A percentile compares a stretch with the other conserved stretches of the same genome.
Conservation (phyloP, 1,139 yeast species). For the Komagataea norvegica region DNA sequence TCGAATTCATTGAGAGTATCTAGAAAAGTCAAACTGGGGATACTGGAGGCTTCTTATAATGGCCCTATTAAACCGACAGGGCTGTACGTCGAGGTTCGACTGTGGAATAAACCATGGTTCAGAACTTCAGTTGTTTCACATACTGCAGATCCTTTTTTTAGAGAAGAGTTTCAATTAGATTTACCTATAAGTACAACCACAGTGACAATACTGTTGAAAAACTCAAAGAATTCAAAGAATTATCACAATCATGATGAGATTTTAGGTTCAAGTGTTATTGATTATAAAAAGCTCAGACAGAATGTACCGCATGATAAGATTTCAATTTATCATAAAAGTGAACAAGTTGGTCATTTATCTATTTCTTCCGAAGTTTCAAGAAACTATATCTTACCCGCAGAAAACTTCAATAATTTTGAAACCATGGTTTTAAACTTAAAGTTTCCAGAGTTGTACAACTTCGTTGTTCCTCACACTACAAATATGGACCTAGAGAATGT, state of each 20-base stretch:
- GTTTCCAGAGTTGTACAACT: constrained; percentile 45
- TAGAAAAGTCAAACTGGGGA: constrained; percentile 49
- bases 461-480: constrained; percentile 28
- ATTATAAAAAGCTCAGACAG: constrained; percentile 47
- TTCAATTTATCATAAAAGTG: constrained; percentile 26
- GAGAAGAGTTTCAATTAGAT: constrained; percentile 57
- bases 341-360: constrained; percentile 53
- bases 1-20: constrained; percentile 46
- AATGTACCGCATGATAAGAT: constrained; percentile 31
- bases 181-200: constrained; percentile 51
- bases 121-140: constrained; percentile 56
- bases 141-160: constrained; percentile 60
- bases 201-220: constrained; percentile 48
- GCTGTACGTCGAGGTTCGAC: constrained; percentile 55
- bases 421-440: constrained; percentile 50
- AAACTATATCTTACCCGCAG: constrained; percentile 56
- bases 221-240: constrained; percentile 20
- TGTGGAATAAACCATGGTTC: constrained; percentile 71
- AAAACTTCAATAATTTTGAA: constrained; percentile 56
- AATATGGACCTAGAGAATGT: constrained; percentile 42
- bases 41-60: constrained; percentile 46
- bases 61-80: constrained; percentile 2
- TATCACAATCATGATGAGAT: constrained; percentile 29
- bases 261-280: constrained; percentile 51
- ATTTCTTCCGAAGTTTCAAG: constrained; percentile 51